A percentile compares a stretch with the other conserved stretches of the same genome.
phyloP scores from a whole-genome alignment of 495 filamentous ascomycete species.

The Neurospora terricola region DNA sequence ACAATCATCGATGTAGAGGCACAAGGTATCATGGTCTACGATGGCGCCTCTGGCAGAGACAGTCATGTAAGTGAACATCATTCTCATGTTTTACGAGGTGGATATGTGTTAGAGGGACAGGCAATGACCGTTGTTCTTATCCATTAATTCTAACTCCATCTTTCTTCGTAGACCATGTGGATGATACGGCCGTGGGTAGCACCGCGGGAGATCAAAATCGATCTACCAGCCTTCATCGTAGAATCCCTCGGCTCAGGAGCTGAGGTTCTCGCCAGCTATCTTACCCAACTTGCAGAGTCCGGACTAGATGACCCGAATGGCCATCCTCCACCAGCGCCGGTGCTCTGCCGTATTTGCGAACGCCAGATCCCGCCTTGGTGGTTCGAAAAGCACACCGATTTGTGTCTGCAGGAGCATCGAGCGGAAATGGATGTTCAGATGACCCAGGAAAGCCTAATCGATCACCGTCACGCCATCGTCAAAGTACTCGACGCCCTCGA shows the following conservation, averaged over 20 bases:
- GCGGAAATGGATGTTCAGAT: slow-evolving; percentile 97
- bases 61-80: slow-evolving; percentile 64
- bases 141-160: slow-evolving; percentile 10
- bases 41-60: slow-evolving; percentile 72
- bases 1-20: slow-evolving; percentile 73
- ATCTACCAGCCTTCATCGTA: slow-evolving; percentile 81
- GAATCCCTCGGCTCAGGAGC: slow-evolving; percentile 91
- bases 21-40: slow-evolving; percentile 96
- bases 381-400: slow-evolving; percentile 98
- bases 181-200: slow-evolving; percentile 92
- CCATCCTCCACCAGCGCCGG: slow-evolving; percentile 77
- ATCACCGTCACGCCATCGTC: slow-evolving; percentile 93
- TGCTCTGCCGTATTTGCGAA: slow-evolving; percentile 94
- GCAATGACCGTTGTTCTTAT: slow-evolving; percentile 1
- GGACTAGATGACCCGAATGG: slow-evolving; percentile 71
- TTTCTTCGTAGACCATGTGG: slow-evolving; percentile 79
- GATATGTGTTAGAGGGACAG: neutral
- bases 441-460: slow-evolving; percentile 83
- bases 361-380: slow-evolving; percentile 98
- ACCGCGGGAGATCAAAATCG: slow-evolving; percentile 86
- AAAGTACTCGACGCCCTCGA: slow-evolving; percentile 89
- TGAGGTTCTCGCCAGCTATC: slow-evolving; percentile 85
- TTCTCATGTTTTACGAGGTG: neutral
- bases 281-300: slow-evolving; percentile 80
- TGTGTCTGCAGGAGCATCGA: slow-evolving; percentile 89